Base-by-base conservation (phyloP, 805 yeast species). In the Priceomyces castillae region DNA sequence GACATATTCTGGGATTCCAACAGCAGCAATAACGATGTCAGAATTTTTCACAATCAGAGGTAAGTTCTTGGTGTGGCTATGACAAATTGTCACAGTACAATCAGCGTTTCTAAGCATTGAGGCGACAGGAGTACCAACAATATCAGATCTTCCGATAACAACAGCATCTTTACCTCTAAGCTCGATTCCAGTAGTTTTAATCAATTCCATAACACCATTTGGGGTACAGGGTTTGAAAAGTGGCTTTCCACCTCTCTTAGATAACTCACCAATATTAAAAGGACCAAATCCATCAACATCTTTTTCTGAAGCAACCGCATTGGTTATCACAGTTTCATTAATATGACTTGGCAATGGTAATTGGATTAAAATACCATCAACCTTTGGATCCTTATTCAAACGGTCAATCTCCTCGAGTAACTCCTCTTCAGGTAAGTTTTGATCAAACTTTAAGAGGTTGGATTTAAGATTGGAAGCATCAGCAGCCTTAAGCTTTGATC, bases 221-320 rank as follows among this genome's bases (percentile, higher is more conserved):
- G 99, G 99, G 22, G 99, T 92, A 70, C 98, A 92, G 28, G 99
- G 98, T 51, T 84, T 74, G 65, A 89, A 90, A 47, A 71, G 67
- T 25, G 97, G 96, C 30, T 71, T 61, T 17, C 97, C 97, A 41
- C 88, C 88, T 52, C 86, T 81, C 66, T 90, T 89, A 54, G 90
- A 80, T 46, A 92, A 76, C 60, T 92, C 97, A 47, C 97, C 98
- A 44, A 88, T 82, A 63, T 94, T 94, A 56, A 74, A 76, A 43
- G 90, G 81, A 34, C 90, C 94, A 58, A 92, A 94, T 1, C 99
- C 99, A 64, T 92, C 99, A 37, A 94, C 96, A 58, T 92, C 99
- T 69, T 92, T 92, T 35, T 77, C 81, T 12, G 86, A 78, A 9
- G 74, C 66, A n/a, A 92, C 97, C 1, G 90, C 76, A 57, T 84